Base-by-base conservation (phyloP, 371 early-diverging fungal genomes). In the Zopfochytrium polystomum region DNA sequence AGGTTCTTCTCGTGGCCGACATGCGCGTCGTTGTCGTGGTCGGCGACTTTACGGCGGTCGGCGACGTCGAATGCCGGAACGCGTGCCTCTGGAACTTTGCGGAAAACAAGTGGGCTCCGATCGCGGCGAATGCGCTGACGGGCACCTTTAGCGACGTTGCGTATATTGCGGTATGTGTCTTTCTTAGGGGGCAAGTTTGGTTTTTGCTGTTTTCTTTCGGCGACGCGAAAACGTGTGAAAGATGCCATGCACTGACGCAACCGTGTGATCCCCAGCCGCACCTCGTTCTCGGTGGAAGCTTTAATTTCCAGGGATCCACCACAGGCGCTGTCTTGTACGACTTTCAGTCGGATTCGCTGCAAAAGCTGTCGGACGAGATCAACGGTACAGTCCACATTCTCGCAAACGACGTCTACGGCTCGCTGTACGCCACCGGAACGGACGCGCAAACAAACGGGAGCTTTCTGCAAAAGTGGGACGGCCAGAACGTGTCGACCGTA, bases 171-270 rank as follows among this genome's bases (percentile, higher is more conserved):
- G 42, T 42, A 42, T 42, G 42, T 42, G n/a, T 42, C n/a, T n/a
- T n/a, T 42, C 13, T 42, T 42, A n/a, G 11, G n/a, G 42, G 42
- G 13, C n/a, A 42, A 42, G 13, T 42, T 42, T 42, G 13, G 13
- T 42, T 42, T 42, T 42, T 42, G 42, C n/a, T 42, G 42, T 42
- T n/a, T 42, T 42, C n/a, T 42, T 42, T n/a, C n/a, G n/a, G n/a
- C n/a, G n/a, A n/a, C n/a, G n/a, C n/a, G n/a, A n/a, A n/a, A n/a
- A n/a, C n/a, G n/a, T n/a, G n/a, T n/a, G n/a, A n/a, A n/a, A n/a
- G n/a, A n/a, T n/a, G n/a, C n/a, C n/a, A n/a, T n/a, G n/a, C n/a
- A n/a, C n/a, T n/a, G n/a, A n/a, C n/a, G n/a, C n/a, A n/a, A n/a
- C n/a, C n/a, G n/a, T n/a, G n/a, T n/a, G n/a, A n/a, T n/a, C n/a